Evolutionary conservation across 2,329 filamentous ascomycete genomes (phyloP).

Genomic region (Aspergillus neoniger): DNA sequence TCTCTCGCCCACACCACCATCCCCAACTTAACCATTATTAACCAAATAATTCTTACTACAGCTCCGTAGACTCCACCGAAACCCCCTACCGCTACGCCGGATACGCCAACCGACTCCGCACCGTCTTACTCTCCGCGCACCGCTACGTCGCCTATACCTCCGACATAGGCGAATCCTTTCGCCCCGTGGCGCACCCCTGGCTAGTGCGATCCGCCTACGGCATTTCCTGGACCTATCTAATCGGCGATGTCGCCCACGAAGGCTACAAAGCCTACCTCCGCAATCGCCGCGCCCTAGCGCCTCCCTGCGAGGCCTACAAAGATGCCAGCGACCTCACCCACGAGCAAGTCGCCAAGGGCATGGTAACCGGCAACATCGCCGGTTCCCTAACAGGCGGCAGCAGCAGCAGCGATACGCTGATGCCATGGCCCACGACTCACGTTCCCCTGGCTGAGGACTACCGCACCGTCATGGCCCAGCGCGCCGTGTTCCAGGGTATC

Average conservation of each 20-base stretch:
- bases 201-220: constrained; percentile 82
- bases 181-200: constrained; percentile 84
- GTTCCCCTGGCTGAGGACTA: constrained; percentile 84
- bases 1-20: neutral
- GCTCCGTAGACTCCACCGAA: constrained; percentile 77
- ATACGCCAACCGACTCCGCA: constrained; percentile 82
- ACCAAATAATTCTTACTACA: constrained; percentile 37
- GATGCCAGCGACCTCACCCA: constrained; percentile 38
- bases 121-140: constrained; percentile 85
- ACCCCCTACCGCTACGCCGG: constrained; percentile 86
- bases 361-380: constrained; percentile 37
- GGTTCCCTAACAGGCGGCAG: constrained; percentile 18
- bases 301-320: constrained; percentile 56
- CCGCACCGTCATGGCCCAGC: constrained; percentile 84
- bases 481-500: constrained; percentile 84
- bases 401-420: constrained; percentile 24
- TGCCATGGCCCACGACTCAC: constrained; percentile 45
- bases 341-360: constrained; percentile 36
- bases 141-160: constrained; percentile 97
- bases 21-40: neutral
- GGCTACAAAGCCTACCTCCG: constrained; percentile 92
- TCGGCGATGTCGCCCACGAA: constrained; percentile 88
- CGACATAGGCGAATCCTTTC: constrained; percentile 94
- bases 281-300: constrained; percentile 75
- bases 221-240: constrained; percentile 87